These are phyloP conservation scores for Penicillium palitans DNA, from an alignment of 2,329 filamentous ascomycete species.

Conservation along the genomic window DNA sequence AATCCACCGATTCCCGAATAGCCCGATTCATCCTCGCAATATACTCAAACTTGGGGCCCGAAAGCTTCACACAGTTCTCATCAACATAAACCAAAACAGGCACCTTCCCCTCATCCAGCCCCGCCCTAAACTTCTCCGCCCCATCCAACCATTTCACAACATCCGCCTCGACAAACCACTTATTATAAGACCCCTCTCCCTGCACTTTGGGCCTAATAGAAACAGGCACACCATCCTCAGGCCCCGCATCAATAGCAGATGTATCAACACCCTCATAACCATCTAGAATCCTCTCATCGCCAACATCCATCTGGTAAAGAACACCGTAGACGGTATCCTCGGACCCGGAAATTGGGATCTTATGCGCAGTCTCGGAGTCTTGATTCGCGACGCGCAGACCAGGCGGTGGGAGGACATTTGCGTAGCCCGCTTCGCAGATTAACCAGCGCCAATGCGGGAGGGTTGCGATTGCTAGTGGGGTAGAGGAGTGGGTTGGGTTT, in stretches of 20 bases:
- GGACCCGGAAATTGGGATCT: constrained; percentile 24
- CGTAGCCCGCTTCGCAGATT: constrained; percentile 45
- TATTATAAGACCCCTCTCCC: constrained; percentile 39
- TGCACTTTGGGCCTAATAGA: constrained; percentile 34
- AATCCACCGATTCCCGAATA: constrained; percentile 39
- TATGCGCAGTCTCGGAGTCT: constrained; percentile 12
- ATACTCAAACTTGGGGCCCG: constrained; percentile 41
- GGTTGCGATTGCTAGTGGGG: constrained; percentile 41
- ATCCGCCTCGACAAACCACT: constrained; percentile 37
- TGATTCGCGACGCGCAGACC: constrained; percentile 27
- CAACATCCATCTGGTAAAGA: constrained; percentile 42
- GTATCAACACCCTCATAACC: constrained; percentile 41
- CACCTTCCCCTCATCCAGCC: constrained; percentile 16
- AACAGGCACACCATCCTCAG: constrained; percentile 9
- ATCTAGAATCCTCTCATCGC: constrained; percentile 41
- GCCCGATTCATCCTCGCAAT: constrained; percentile 46
- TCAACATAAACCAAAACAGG: constrained; percentile 45
- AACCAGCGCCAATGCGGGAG: constrained; percentile 44
- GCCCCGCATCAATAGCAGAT: constrained; percentile 11
- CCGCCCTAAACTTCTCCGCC: constrained; percentile 14
- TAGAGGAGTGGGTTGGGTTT: constrained; percentile 33
- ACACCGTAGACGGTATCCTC: constrained; percentile 41
- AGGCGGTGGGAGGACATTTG: constrained; percentile 40
- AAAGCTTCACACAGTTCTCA: constrained; percentile 37
- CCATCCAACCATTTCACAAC: constrained; percentile 36